These are phyloP conservation scores for Spergularia azorica DNA, from an alignment of 179 eudicot genomes.

Conservation along the genomic window DNA sequence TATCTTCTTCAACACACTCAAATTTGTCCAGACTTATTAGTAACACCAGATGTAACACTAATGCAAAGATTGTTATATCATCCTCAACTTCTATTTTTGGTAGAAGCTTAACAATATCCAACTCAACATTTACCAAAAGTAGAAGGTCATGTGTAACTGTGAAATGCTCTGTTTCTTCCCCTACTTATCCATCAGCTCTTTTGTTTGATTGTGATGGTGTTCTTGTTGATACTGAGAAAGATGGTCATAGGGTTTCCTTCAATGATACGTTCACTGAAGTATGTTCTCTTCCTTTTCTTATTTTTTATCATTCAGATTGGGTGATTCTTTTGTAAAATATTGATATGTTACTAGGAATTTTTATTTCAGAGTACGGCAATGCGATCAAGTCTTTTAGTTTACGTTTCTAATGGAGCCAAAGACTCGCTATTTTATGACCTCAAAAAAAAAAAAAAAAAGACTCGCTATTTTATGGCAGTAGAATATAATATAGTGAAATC, in stretches of 20 bases:
- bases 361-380: too few species aligned
- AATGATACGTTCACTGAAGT: constrained; percentile 94
- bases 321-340: too few species aligned
- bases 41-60: not conserved
- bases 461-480: too few species aligned
- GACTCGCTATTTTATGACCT: too few species aligned
- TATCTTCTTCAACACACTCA: constrained; percentile 24
- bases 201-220: constrained; percentile 98
- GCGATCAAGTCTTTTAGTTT: too few species aligned
- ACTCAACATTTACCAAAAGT: not conserved
- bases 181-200: constrained; percentile 75
- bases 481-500: too few species aligned
- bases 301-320: not conserved
- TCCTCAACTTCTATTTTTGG: constrained; percentile 31
- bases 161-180: constrained; percentile 45
- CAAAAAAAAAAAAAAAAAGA: too few species aligned
- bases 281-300: constrained; percentile 9
- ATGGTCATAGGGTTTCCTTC: constrained; percentile 94
- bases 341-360: too few species aligned
- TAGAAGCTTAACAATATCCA: constrained; percentile 8
- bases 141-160: constrained; percentile 22
- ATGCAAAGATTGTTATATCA: constrained; percentile 23
- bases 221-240: constrained; percentile 94
- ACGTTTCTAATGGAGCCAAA: too few species aligned
- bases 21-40: constrained; percentile 16